phyloP scores from a whole-genome alignment of 1,139 yeast genomes.

The Suhomyces terraborum region DNA sequence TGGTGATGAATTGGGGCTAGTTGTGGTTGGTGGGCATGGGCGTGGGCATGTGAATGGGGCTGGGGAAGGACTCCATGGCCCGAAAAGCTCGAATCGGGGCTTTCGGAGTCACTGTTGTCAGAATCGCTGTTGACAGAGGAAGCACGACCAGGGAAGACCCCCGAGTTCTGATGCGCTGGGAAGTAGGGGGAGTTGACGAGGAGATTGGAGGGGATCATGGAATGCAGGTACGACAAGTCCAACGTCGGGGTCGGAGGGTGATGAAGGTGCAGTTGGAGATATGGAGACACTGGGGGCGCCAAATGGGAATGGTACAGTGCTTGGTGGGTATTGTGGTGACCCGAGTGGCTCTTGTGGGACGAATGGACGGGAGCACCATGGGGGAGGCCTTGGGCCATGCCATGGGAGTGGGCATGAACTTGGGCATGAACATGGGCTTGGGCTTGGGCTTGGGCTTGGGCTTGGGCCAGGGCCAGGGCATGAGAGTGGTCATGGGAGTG shows the following conservation, averaged over 20 bases:
- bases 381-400: not conserved
- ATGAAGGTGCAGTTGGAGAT: constrained; percentile 3
- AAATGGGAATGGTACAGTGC: not conserved
- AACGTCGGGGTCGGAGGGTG: constrained; percentile 12
- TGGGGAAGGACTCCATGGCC: not conserved
- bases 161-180: constrained; percentile 18
- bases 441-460: not conserved
- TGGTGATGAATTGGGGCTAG: constrained; percentile 16
- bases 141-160: constrained; percentile 5
- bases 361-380: not conserved
- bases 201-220: constrained; percentile 66
- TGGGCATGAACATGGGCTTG: no score
- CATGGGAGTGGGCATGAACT: not conserved
- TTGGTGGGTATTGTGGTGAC: not conserved
- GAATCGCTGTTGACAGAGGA: constrained; percentile 2
- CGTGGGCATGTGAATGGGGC: not conserved
- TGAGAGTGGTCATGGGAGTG: not conserved
- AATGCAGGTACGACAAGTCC: constrained; percentile 15
- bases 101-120: constrained; percentile 11
- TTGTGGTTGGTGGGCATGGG: not conserved
- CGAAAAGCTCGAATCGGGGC: not conserved
- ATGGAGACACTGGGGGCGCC: constrained; percentile 2
- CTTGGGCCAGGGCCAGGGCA: not conserved
- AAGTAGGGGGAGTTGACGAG: constrained; percentile 65
- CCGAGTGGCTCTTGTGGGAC: constrained; percentile 6